These are phyloP conservation scores for Fusarium lateritium DNA, from an alignment of 2,329 filamentous ascomycete species.

Conservation along the genomic window DNA sequence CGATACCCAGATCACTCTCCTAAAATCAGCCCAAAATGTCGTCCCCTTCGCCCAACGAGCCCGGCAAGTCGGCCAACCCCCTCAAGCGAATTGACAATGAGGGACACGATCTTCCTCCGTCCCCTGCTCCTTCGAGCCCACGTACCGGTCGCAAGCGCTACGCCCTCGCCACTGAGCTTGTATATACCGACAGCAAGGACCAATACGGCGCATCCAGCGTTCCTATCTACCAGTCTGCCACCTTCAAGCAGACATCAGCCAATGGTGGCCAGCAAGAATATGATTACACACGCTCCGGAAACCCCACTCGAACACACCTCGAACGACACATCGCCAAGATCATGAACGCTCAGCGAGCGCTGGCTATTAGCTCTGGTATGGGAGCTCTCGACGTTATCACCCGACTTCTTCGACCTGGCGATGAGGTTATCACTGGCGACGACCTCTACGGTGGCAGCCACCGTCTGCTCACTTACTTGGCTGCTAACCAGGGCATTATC, in stretches of 20 bases:
- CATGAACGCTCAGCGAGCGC: constrained; percentile 92
- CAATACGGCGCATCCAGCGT: constrained; percentile 98
- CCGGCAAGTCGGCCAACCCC: constrained; percentile 57
- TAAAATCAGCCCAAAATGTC: constrained; percentile 37
- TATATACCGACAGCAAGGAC: constrained; percentile 95
- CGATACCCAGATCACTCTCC: constrained; percentile 2
- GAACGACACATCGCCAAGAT: constrained; percentile 98
- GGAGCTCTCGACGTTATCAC: constrained; percentile 97
- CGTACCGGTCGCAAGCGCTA: constrained; percentile 86
- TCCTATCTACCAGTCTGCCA: constrained; percentile 98
- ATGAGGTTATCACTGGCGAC: constrained; percentile 97
- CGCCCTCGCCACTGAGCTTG: constrained; percentile 93
- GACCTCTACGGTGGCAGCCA: constrained; percentile 97
- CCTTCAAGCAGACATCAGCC: constrained; percentile 93
- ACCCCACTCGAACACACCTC: constrained; percentile 95
- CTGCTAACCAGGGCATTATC: constrained; percentile 88
- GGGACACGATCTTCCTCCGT: constrained; percentile 88
- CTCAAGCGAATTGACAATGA: constrained; percentile 80
- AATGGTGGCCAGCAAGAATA: constrained; percentile 87
- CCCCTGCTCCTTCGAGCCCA: constrained; percentile 92
- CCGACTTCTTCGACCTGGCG: constrained; percentile 88
- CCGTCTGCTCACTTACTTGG: constrained; percentile 91
- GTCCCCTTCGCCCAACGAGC: constrained; percentile 44
- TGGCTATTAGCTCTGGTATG: constrained; percentile 98
- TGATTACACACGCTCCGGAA: constrained; percentile 98